Conservation (phyloP, 805 yeast species). For the Barnettozyma vustinii region DNA sequence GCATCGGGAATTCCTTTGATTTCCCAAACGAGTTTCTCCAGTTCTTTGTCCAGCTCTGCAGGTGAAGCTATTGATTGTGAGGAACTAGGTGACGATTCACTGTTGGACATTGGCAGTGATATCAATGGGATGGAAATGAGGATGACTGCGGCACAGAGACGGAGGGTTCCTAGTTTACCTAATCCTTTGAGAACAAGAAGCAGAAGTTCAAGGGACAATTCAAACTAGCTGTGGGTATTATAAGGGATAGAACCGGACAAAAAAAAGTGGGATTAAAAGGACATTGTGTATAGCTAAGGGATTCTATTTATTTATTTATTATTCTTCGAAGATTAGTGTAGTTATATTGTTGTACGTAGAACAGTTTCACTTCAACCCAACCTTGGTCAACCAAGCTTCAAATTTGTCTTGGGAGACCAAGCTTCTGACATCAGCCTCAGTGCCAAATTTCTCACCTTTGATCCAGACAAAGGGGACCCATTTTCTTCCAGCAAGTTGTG, state of each 20-base stretch:
- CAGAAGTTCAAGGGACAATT: slow-evolving; percentile 22
- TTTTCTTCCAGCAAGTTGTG: slow-evolving; percentile 50
- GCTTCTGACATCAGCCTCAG: slow-evolving; percentile 41
- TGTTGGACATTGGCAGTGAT: neutral
- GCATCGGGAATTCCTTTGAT: neutral
- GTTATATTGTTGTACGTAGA: too few species aligned
- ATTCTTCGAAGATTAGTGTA: neutral
- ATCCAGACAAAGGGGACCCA: slow-evolving; percentile 70
- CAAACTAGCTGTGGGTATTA: slow-evolving; percentile 7
- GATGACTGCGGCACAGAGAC: slow-evolving; percentile 23
- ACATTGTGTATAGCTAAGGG: neutral
- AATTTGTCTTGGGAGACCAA: slow-evolving; percentile 21
- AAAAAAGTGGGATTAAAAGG: neutral
- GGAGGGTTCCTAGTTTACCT: slow-evolving; percentile 23
- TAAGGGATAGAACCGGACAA: too few species aligned
- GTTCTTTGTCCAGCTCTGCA: neutral
- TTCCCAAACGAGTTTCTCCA: neutral
- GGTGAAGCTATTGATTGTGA: neutral
- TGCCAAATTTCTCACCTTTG: slow-evolving; percentile 54
- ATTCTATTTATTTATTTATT: slow-evolving; percentile 1
- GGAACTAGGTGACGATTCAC: neutral
- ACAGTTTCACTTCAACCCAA: slow-evolving; percentile 11
- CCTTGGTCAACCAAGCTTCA: slow-evolving; percentile 19
- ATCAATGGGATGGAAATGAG: neutral
- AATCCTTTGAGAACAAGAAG: slow-evolving; percentile 26